Evolutionary conservation across 2,329 filamentous ascomycete species (phyloP).

Genomic region (Dactylellina haptotyla): DNA sequence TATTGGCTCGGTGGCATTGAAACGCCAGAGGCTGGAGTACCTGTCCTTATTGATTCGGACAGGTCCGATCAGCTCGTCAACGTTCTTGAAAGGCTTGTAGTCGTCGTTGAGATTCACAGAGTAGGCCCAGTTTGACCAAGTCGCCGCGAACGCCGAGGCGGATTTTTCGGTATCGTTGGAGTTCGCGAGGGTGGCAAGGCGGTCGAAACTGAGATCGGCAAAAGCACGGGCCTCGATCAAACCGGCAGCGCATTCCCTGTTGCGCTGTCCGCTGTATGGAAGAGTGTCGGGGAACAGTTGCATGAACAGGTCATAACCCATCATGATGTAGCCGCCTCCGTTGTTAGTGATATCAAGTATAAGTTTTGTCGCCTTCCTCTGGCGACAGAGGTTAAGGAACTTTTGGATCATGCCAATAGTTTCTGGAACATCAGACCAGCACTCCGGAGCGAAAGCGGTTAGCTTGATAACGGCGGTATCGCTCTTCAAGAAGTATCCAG

Average conservation of each 20-base stretch:
- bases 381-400: conserved; percentile 58
- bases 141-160: conserved; percentile 63
- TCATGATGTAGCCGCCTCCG: conserved; percentile 69
- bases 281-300: conserved; percentile 57
- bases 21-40: conserved; percentile 60
- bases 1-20: conserved; percentile 63
- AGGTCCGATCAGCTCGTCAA: conserved; percentile 68
- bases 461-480: conserved; percentile 49
- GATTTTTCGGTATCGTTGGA: conserved; percentile 18
- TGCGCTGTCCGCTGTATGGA: background rate
- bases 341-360: conserved; percentile 71
- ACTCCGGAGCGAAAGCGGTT: conserved; percentile 34
- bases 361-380: conserved; percentile 69
- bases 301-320: conserved; percentile 73
- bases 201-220: conserved; percentile 65
- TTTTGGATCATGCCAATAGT: conserved; percentile 36
- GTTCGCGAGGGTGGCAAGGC: conserved; percentile 65
- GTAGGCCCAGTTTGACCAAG: conserved; percentile 61
- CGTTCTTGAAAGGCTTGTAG: conserved; percentile 61
- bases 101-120: conserved; percentile 61
- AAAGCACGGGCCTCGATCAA: conserved; percentile 62
- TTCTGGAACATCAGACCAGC: conserved; percentile 36
- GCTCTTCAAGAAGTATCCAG: conserved; percentile 50
- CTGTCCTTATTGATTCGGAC: conserved; percentile 66
- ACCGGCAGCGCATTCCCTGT: conserved; percentile 61